Conservation (phyloP, 345 rosid species). For the Ailanthus altissimus region DNA sequence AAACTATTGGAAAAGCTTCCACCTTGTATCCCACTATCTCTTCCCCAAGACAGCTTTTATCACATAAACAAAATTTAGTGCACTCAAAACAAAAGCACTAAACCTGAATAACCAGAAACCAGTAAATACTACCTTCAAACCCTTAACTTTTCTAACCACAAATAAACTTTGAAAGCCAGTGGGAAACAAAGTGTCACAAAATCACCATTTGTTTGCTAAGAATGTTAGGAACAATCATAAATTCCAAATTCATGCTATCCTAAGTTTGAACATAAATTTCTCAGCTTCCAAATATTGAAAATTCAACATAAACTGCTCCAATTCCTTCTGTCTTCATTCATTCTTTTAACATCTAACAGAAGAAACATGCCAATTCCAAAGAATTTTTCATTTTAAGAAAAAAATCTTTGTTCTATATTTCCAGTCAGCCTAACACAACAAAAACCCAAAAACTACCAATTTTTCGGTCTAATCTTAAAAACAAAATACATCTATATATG, state of each 20-base stretch:
- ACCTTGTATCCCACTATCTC: not conserved
- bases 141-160: not conserved
- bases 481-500: slow-evolving; percentile 11
- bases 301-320: not conserved
- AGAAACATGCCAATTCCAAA: not conserved
- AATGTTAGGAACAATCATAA: not conserved
- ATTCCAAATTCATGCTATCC: not conserved
- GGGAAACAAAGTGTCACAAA: not conserved
- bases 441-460: not conserved
- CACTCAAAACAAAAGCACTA: not conserved
- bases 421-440: not conserved
- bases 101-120: slow-evolving; percentile 4
- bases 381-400: too few species aligned
- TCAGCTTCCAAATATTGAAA: not conserved
- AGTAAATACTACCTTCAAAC: not conserved
- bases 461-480: not conserved
- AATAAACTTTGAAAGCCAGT: not conserved
- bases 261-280: not conserved
- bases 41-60: not conserved
- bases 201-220: not conserved
- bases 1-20: not conserved
- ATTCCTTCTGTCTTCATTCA: not conserved
- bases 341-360: not conserved
- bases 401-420: not conserved
- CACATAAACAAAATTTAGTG: not conserved